phyloP scores from a whole-genome alignment of 176 grass and related monocot genomes.

The Paspalum notatum region DNA sequence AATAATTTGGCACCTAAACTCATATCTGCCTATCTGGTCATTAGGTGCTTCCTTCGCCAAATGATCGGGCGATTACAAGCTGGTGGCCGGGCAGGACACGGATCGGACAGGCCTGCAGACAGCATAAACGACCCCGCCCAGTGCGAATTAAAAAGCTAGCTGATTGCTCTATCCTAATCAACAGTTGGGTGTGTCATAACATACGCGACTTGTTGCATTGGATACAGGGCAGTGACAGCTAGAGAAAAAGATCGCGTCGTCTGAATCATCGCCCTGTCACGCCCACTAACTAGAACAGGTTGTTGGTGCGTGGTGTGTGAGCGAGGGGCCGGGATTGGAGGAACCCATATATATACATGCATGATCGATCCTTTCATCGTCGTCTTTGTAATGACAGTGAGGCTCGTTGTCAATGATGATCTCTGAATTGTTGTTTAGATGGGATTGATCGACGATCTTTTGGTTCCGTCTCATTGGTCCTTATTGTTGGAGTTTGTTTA shows the following conservation, averaged over 20 bases:
- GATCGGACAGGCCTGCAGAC: not conserved
- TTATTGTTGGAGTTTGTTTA: not conserved
- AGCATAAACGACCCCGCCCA: slow-evolving; percentile 22
- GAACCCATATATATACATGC: slow-evolving; percentile 6
- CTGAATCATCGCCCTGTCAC: slow-evolving; percentile 50
- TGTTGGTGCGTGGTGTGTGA: slow-evolving; percentile 2
- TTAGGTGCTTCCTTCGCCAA: slow-evolving; percentile 6
- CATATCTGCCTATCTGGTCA: not conserved
- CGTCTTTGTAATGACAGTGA: slow-evolving; percentile 43
- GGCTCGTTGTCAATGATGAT: not conserved
- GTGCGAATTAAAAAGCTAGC: not conserved
- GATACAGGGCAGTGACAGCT: slow-evolving; percentile 41
- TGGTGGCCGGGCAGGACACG: not conserved
- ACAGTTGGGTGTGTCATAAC: not conserved
- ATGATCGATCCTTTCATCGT: not conserved
- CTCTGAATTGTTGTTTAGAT: not conserved
- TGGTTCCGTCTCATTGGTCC: not conserved
- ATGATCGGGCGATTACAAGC: not conserved
- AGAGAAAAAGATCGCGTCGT: slow-evolving; percentile 42
- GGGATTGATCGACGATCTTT: not conserved
- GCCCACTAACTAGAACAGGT: slow-evolving; percentile 31
- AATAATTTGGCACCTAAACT: slow-evolving; percentile 34
- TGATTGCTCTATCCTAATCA: slow-evolving; percentile 31
- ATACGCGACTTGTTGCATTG: not conserved
- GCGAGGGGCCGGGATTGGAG: not conserved